These are phyloP conservation scores for Fusarium camptoceras DNA, from an alignment of 2,329 filamentous ascomycete species.

Conservation along the genomic window DNA sequence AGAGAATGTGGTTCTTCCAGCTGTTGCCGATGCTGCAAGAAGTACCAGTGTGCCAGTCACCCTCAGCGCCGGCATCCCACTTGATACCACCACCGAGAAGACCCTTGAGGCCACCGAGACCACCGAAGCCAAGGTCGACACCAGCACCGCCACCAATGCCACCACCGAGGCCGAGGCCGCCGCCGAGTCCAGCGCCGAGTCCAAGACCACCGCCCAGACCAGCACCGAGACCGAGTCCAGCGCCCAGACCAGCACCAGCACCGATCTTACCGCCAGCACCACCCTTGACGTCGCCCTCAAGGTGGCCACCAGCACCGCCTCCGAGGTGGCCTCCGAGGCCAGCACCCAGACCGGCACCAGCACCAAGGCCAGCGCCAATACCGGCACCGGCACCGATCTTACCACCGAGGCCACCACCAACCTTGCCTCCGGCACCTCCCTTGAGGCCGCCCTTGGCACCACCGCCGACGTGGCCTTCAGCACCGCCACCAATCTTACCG, in stretches of 20 bases:
- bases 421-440: neutral
- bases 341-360: neutral
- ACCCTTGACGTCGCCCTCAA: neutral
- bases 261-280: conserved; percentile 5
- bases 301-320: neutral
- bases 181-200: neutral
- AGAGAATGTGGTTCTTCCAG: conserved; percentile 35
- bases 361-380: neutral
- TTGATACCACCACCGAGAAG: conserved; percentile 15
- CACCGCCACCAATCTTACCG: neutral
- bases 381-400: neutral
- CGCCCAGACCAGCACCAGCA: neutral
- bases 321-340: conserved; percentile 4
- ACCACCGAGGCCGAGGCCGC: neutral
- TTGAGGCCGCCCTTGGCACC: conserved; percentile 3
- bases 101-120: conserved; percentile 7
- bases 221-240: neutral
- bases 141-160: conserved; percentile 2
- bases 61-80: conserved; percentile 14
- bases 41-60: conserved; percentile 17
- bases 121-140: conserved; percentile 1
- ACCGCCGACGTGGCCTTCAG: neutral
- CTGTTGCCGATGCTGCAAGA: conserved; percentile 33
- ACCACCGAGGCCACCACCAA: neutral
- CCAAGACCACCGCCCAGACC: neutral